Evolutionary conservation across 441 rosid species (phyloP), one percentile per base, ranked within the genome.

Genomic region (Pelargonium australe): DNA sequence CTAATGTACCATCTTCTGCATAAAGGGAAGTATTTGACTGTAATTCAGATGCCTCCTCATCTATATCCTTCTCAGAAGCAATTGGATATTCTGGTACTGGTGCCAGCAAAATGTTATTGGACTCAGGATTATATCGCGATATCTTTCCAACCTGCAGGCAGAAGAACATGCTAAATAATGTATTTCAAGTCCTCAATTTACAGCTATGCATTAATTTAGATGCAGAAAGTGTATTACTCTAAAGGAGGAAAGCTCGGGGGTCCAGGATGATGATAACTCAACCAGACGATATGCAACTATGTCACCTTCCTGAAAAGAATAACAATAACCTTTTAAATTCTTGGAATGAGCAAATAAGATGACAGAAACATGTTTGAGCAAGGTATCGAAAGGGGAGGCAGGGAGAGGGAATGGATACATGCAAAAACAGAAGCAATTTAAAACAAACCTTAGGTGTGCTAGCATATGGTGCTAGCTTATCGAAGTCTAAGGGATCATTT

Each of bases 221-320:
- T 16, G 12, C 64, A 70, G 25, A 63, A 55, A 62, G 73, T 75
- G 58, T 34, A 61, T 66, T 87, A 95, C 99, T 63, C 87, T 83
- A 67, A 83, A 92, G 67, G 91, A 74, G 53, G 98, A 83, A 65
- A 84, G 75, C 81, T 92, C 98, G 4, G 98, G 99, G 16, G 95
- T 90, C 98, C 97, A 92, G 72, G 92, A 87, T 20, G 90, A 83
- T 60, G 96, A 84, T 44, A 95, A 84, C 83, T 95, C 96, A 79
- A 95, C 80, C 64, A 92, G 73, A 47, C 91, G 89, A 81, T 92
- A 95, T 34, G 99, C 98, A 70, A 95, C 84, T 40, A 90, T 74
- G 77, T 92, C 95, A 16, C 95, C 98, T 82, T 80, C 89, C 99
- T 95, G 90, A 81, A 83, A 75, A 66, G 61, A 65, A 63, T 58